These are phyloP conservation scores for Chaetomium fimeti DNA, from an alignment of 495 filamentous ascomycete species.

Conservation along the genomic window DNA sequence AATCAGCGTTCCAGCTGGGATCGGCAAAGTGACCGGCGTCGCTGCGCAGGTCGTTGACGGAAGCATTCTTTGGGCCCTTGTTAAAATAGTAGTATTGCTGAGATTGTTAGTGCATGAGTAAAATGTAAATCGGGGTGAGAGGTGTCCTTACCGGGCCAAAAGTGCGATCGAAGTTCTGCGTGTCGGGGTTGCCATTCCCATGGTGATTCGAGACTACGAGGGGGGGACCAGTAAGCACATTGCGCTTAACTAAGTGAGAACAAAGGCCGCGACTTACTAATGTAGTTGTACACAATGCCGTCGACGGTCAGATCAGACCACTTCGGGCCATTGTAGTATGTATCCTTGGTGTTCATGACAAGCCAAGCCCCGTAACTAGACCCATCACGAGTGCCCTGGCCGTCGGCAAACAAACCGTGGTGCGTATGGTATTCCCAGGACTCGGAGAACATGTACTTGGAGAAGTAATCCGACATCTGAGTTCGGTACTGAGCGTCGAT, in stretches of 20 bases:
- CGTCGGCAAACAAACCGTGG: conserved; percentile 2
- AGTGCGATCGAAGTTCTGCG: neutral
- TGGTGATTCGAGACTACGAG: conserved; percentile 4
- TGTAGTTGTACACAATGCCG: conserved; percentile 14
- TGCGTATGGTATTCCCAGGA: conserved; percentile 13
- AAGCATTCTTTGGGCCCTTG: neutral
- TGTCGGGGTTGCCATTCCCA: conserved; percentile 11
- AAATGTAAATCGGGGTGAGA: neutral
- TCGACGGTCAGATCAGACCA: conserved; percentile 11
- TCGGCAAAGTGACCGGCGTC: conserved; percentile 3
- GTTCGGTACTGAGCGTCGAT: conserved; percentile 2
- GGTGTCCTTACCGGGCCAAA: conserved; percentile 1
- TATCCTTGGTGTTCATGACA: conserved; percentile 15
- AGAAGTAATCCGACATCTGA: conserved; percentile 12
- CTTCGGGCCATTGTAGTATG: conserved; percentile 8
- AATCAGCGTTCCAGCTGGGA: conserved; percentile 10
- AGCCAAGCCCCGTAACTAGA: conserved; percentile 9
- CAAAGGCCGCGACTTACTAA: neutral
- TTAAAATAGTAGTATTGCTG: conserved; percentile 15
- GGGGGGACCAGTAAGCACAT: neutral
- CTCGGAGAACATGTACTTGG: conserved; percentile 14
- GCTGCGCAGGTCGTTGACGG: conserved; percentile 1
- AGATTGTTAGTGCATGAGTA: neutral
- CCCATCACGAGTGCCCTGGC: conserved; percentile 3
- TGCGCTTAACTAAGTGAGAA: neutral